A percentile compares a stretch with the other conserved stretches of the same genome.
Evolutionary conservation across 192 early-diverging fungal genomes (phyloP).

Genomic region (Gaertneriomyces sp.): DNA sequence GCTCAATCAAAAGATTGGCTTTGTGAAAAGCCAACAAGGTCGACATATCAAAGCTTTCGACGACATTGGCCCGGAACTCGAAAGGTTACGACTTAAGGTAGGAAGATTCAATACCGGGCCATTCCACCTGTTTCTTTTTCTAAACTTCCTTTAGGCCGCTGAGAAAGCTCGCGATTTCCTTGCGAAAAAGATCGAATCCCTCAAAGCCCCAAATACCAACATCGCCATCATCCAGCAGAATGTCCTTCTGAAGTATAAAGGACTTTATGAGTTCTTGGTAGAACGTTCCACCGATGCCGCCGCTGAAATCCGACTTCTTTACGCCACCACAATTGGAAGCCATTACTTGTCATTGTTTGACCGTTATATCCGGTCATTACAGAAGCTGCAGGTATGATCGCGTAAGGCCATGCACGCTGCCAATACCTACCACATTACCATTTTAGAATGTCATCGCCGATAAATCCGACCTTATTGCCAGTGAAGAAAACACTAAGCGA

Average conservation of each 20-base stretch:
- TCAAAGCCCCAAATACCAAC: conserved; percentile 88
- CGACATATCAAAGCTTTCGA: conserved; percentile 73
- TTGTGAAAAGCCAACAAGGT: conserved; percentile 70
- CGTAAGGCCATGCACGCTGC: neutral
- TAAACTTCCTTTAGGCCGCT: conserved; percentile 51
- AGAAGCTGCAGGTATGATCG: conserved; percentile 66
- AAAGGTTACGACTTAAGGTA: conserved; percentile 77
- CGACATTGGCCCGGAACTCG: conserved; percentile 89
- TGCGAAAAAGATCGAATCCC: conserved; percentile 76
- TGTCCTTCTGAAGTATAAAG: conserved; percentile 86
- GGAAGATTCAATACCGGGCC: neutral
- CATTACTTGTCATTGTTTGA: conserved; percentile 92
- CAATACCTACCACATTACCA: neutral
- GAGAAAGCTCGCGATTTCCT: conserved; percentile 86
- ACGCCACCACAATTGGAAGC: conserved; percentile 77
- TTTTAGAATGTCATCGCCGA: conserved; percentile 66
- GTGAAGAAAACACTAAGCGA: conserved; percentile 72
- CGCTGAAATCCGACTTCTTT: conserved; percentile 78
- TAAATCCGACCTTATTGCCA: conserved; percentile 78
- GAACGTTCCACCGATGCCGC: conserved; percentile 86
- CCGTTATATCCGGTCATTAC: conserved; percentile 71
- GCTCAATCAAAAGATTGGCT: conserved; percentile 85
- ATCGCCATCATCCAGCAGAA: conserved; percentile 90
- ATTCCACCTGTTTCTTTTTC: neutral
- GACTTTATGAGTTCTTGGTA: conserved; percentile 85